Evolutionary conservation across 805 yeast species (phyloP), one percentile per base, ranked within the genome.

Genomic region (Spathaspora boniae): DNA sequence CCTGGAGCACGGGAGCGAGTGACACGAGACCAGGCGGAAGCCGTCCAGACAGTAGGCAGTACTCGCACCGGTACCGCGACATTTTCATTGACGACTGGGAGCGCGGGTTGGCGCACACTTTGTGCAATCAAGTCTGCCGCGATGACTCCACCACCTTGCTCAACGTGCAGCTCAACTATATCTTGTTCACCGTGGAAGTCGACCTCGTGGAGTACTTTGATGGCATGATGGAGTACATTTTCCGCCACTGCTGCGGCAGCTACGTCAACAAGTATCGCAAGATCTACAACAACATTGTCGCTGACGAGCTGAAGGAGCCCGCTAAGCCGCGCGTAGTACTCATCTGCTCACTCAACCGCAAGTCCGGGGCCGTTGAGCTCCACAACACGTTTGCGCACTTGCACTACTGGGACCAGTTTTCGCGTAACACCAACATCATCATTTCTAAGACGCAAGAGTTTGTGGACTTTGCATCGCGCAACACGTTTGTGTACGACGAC

Each of bases 161-260:
- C 18, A 64, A 63, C 33, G 38, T 67, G 14, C 70, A 64, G 29
- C 50, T 63, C 38, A 65, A 67, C 40, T 67, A 53, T 37, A 50
- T 60, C 8, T 46, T 65, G 26, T 65, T 65, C 44, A 60, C 62
- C 4, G 34, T 62, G 33, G 51, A 50, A 14, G 48, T 65, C 15
- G 61, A 65, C 40, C 33, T 56, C 6, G 36, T 50, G 11, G 44
- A 51, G 5, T 53, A 49, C 15, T 31, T 60, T 27, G 59, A 60
- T 30, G 31, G 34, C 14, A 38, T 41, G 16, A 40, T 55, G 14
- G 26, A 33, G 6, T 43, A 31, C 12, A 31, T 44, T 3, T 38
- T 41, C 19, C 28, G 29, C 2, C 28, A 39, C 32, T 37, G 40
- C 21, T 25, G 26, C n/a, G 38, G 36, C 5, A 32, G 23, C 5